Percentiles rank a stretch among this genome's conserved stretches.
Evolutionary conservation across 2,329 filamentous ascomycete genomes (phyloP).

Genomic region (Mycosphaerella arachidis): DNA sequence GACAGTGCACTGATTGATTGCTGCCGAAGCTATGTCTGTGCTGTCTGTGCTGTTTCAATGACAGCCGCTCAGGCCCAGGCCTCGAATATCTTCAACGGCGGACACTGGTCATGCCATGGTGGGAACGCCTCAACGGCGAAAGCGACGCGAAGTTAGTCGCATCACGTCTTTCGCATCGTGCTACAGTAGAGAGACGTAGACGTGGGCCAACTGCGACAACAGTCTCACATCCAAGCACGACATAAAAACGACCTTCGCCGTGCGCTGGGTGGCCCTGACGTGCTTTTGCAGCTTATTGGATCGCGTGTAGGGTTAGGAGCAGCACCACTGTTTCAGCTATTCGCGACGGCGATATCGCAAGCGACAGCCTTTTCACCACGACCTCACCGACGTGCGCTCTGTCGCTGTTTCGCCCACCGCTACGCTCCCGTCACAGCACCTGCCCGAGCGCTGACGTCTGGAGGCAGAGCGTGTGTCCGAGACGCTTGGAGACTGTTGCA

Average conservation of each 20-base stretch:
- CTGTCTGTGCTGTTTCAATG: neutral
- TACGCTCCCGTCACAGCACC: constrained; percentile 3
- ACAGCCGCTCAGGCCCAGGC: neutral
- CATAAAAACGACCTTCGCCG: neutral
- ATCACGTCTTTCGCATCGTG: neutral
- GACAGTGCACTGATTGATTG: neutral
- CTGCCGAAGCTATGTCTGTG: neutral
- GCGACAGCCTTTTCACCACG: neutral
- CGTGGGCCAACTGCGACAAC: neutral
- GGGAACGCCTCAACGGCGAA: neutral
- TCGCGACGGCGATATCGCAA: neutral
- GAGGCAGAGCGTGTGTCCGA: neutral
- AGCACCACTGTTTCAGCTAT: constrained; percentile 3
- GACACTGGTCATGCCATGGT: neutral
- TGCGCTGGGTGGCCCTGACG: neutral
- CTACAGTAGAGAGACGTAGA: neutral
- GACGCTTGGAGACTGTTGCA: neutral
- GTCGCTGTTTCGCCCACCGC: neutral
- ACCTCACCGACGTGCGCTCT: neutral
- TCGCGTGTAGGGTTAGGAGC: neutral
- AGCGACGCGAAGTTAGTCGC: neutral
- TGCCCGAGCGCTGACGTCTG: constrained; percentile 2
- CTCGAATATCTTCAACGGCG: neutral
- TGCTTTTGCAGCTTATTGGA: constrained; percentile 3
- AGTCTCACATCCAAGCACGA: neutral